A percentile compares a stretch with the other conserved stretches of the same genome.
These are phyloP conservation scores for Arthrobotrys iridis DNA, from an alignment of 2,329 filamentous ascomycete species.

Conservation along the genomic window DNA sequence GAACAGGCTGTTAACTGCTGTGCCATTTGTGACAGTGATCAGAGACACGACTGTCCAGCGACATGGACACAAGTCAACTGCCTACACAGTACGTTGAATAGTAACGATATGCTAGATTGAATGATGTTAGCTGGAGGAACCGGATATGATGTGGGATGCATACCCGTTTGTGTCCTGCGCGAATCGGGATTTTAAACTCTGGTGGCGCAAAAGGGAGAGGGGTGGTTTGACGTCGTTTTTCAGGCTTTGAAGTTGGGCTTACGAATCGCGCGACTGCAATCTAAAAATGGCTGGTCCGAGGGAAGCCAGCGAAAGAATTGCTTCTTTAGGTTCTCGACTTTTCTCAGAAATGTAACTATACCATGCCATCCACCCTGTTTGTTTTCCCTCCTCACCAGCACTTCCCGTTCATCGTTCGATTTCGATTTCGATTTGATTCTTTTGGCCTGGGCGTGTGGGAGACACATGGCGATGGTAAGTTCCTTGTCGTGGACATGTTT, in stretches of 20 bases:
- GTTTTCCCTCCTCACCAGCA: not conserved
- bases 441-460: not conserved
- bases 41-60: no score
- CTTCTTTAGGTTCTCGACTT: not conserved
- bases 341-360: slow-evolving; percentile 23
- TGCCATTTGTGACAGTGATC: no score
- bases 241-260: slow-evolving; percentile 11
- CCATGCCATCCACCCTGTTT: not conserved
- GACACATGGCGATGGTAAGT: not conserved
- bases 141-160: no score
- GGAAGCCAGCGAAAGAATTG: not conserved
- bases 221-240: slow-evolving; percentile 11
- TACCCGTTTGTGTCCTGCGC: not conserved
- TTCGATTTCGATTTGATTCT: not conserved
- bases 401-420: not conserved
- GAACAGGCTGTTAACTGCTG: no score
- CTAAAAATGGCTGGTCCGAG: not conserved
- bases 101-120: no score
- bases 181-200: not conserved
- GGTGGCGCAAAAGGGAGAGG: not conserved
- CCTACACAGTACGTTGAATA: not conserved
- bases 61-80: not conserved
- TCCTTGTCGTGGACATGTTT: no score
- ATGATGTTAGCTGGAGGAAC: no score
- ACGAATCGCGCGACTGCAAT: slow-evolving; percentile 3